Evolutionary conservation across 768 basidiomycete species (phyloP).

Genomic region (Coprinellus micaceus): DNA sequence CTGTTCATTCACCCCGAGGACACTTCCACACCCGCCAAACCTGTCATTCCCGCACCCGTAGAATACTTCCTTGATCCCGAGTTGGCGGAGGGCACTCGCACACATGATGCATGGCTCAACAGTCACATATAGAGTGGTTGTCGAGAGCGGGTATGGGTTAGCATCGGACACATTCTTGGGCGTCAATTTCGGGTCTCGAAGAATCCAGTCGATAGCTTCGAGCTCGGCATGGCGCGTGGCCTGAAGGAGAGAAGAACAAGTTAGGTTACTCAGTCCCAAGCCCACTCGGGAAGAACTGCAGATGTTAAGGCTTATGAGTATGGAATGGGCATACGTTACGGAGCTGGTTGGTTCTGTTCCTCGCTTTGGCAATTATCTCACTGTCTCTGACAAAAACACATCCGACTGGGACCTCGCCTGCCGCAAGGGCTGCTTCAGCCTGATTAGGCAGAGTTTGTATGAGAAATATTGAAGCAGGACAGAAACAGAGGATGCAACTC

Average conservation of each 20-base stretch:
- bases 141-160: conserved; percentile 60
- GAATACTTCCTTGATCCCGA: conserved; percentile 86
- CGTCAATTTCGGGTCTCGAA: conserved; percentile 59
- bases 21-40: conserved; percentile 96
- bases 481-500: conserved; percentile 8
- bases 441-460: conserved; percentile 20
- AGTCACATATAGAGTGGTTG: conserved; percentile 91
- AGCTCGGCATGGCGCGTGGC: conserved; percentile 97
- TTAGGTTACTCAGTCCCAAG: not conserved
- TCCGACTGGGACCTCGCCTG: conserved; percentile 92
- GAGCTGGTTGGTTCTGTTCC: conserved; percentile 93
- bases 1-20: conserved; percentile 81
- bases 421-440: conserved; percentile 83
- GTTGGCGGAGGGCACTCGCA: conserved; percentile 88
- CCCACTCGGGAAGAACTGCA: not conserved
- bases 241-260: conserved; percentile 37
- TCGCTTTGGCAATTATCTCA: conserved; percentile 75
- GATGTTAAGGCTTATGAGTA: conserved; percentile 4
- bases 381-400: conserved; percentile 87
- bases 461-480: conserved; percentile 4
- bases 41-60: conserved; percentile 95
- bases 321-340: conserved; percentile 60
- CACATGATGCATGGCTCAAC: conserved; percentile 99
- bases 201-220: conserved; percentile 89
- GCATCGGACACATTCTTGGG: conserved; percentile 26